Base-by-base conservation (phyloP, 2,329 filamentous ascomycete species). In the Phialophora expanda region DNA sequence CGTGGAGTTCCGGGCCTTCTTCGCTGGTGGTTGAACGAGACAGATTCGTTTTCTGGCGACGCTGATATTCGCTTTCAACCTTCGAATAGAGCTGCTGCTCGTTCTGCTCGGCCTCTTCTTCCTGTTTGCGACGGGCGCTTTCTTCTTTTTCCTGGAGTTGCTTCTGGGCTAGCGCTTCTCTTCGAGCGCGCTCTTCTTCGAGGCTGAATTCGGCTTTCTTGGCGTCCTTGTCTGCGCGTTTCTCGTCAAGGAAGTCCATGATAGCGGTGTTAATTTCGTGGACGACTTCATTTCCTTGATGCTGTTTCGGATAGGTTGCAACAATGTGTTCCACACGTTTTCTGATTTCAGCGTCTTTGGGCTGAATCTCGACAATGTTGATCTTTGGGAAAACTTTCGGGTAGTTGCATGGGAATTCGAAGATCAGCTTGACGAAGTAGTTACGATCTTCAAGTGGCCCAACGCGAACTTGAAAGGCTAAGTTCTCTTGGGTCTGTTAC, bases 321-420 rank as follows among this genome's bases (percentile, higher is more conserved):
- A 65, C 62, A 28, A 69, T 63, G 9, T 66, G 61, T 14, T 68
- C 60, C 28, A 73, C 63, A 26, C 63, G 63, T 28, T 64, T 58
- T 34, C 51, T 66, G 41, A 71, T 44, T 14, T 68, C 56, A 2
- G 53, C 34, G 44, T 67, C 65, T 55, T 68, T 65, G 30, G 71
- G 70, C 46, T 71, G 63, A 34, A 69, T 56, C 14, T 70, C 65
- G 24, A 71, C 44, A n/a, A 73, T 61, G 30, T 66, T 56, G 50
- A 70, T 69, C 56, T 70, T 70, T 4, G 68, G 69, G n/a, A 62
- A 46, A 9, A 71, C 66, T 46, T 73, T 71, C 28, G 71, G 71
- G 51, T 73, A 73, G 20, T 69, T 65, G 26, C 38, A 57, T n/a
- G 70, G 70, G 57, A 73, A 69, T 57, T 73, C 71, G 41, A 73